Evolutionary conservation across 768 basidiomycete species (phyloP).

Genomic region (Cytidiella melzeri): DNA sequence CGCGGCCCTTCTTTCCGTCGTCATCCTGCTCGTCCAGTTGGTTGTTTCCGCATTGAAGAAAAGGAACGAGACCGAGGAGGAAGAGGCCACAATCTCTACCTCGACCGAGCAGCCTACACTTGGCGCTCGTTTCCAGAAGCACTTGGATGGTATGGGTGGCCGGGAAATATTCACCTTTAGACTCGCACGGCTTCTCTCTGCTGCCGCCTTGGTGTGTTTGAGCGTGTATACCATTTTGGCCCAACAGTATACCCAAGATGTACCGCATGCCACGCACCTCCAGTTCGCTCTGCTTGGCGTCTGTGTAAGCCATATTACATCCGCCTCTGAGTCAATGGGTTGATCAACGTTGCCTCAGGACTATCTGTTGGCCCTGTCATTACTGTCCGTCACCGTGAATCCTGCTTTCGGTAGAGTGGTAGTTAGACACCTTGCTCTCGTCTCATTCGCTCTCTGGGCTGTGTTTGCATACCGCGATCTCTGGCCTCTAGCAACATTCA

Average conservation of each 20-base stretch:
- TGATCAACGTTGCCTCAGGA: slow-evolving; percentile 17
- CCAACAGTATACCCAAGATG: slow-evolving; percentile 15
- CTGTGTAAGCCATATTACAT: slow-evolving; percentile 12
- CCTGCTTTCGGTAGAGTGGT: slow-evolving; percentile 18
- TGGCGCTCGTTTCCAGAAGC: slow-evolving; percentile 15
- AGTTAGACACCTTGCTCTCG: slow-evolving; percentile 27
- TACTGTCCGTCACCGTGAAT: slow-evolving; percentile 23
- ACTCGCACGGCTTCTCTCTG: slow-evolving; percentile 24
- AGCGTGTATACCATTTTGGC: slow-evolving; percentile 25
- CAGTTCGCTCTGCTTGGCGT: slow-evolving; percentile 23
- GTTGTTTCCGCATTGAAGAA: neutral
- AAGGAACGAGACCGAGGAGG: neutral
- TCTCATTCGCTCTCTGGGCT: slow-evolving; percentile 27
- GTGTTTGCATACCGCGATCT: slow-evolving; percentile 34
- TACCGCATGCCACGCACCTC: slow-evolving; percentile 22
- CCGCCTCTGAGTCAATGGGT: neutral
- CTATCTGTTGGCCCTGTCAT: slow-evolving; percentile 29
- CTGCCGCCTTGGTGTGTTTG: slow-evolving; percentile 28
- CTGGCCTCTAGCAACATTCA: slow-evolving; percentile 33
- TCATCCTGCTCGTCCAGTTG: slow-evolving; percentile 2
- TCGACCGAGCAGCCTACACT: neutral
- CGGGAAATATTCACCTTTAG: slow-evolving; percentile 30
- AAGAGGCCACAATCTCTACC: neutral
- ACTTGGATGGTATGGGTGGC: slow-evolving; percentile 27
- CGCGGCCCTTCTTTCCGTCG: slow-evolving; percentile 3